Conservation (phyloP, 1,284 basidiomycete genomes). For the Ganoderma resinaceum region DNA sequence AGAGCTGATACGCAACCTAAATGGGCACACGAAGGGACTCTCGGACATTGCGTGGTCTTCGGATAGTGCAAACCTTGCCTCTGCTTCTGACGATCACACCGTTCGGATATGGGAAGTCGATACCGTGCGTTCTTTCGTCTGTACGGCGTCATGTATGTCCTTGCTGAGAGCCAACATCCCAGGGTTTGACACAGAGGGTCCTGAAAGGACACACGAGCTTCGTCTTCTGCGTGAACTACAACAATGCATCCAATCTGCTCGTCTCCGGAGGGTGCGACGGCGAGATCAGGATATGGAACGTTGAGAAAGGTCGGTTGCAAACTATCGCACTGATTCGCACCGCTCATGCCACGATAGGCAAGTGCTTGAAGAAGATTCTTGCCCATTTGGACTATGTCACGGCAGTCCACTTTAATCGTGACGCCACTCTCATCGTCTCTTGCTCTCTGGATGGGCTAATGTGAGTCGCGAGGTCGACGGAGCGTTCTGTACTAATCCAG, state of each 20-base stretch:
- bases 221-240: constrained; percentile 93
- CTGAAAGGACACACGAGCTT: constrained; percentile 87
- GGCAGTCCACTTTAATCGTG: constrained; percentile 92
- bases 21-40: constrained; percentile 81
- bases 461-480: constrained; percentile 52
- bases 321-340: background rate
- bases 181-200: constrained; percentile 74
- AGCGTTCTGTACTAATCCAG: background rate
- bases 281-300: constrained; percentile 93
- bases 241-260: constrained; percentile 85
- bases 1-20: constrained; percentile 74
- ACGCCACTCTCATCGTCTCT: constrained; percentile 91
- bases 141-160: background rate
- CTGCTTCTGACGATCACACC: constrained; percentile 89
- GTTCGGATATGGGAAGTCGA: constrained; percentile 89
- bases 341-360: constrained; percentile 52
- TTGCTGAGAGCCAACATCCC: constrained; percentile 8
- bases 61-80: constrained; percentile 83
- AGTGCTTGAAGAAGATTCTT: constrained; percentile 83
- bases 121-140: constrained; percentile 54
- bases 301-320: constrained; percentile 65
- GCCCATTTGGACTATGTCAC: constrained; percentile 97
- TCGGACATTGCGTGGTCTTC: constrained; percentile 90
- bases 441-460: constrained; percentile 94
- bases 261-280: constrained; percentile 95